These are phyloP conservation scores for Suhomyces faveliae DNA, from an alignment of 805 yeast genomes.

Conservation along the genomic window DNA sequence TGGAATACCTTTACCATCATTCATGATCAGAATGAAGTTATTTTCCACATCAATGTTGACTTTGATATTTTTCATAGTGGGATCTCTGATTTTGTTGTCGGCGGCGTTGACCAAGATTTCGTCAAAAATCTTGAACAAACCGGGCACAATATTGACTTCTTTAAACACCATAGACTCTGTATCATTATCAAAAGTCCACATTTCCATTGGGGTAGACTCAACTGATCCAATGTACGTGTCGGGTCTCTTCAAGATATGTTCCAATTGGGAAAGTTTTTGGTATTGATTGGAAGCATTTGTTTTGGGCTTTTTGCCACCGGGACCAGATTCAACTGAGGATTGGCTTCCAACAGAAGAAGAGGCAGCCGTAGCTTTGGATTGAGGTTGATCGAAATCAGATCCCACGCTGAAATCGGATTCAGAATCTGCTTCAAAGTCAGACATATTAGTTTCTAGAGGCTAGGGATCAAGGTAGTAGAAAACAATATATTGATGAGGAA, in stretches of 20 bases:
- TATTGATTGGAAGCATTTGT: conserved; percentile 67
- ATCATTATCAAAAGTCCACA: conserved; percentile 75
- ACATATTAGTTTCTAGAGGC: not conserved
- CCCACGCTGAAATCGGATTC: not conserved
- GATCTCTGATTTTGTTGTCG: conserved; percentile 95
- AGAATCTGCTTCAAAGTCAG: not conserved
- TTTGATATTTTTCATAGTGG: conserved; percentile 79
- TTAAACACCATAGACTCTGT: conserved; percentile 45
- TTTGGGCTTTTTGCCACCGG: conserved; percentile 13
- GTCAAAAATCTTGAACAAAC: conserved; percentile 92
- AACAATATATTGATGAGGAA: not conserved
- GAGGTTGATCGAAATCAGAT: not conserved
- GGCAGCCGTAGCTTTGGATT: not conserved
- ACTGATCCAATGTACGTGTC: conserved; percentile 97
- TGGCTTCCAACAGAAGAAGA: not conserved
- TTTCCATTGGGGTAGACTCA: conserved; percentile 71
- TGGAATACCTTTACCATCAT: conserved; percentile 96
- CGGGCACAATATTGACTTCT: conserved; percentile 87
- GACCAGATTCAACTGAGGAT: conserved; percentile 9
- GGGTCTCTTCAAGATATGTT: conserved; percentile 94
- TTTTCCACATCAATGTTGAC: conserved; percentile 78
- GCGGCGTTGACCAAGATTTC: conserved; percentile 98
- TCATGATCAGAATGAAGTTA: conserved; percentile 74
- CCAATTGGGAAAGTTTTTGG: conserved; percentile 91
- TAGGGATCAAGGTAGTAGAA: not conserved